Evolutionary conservation across 257 asterid species (phyloP).

Genomic region (Marsdenia floribunda): DNA sequence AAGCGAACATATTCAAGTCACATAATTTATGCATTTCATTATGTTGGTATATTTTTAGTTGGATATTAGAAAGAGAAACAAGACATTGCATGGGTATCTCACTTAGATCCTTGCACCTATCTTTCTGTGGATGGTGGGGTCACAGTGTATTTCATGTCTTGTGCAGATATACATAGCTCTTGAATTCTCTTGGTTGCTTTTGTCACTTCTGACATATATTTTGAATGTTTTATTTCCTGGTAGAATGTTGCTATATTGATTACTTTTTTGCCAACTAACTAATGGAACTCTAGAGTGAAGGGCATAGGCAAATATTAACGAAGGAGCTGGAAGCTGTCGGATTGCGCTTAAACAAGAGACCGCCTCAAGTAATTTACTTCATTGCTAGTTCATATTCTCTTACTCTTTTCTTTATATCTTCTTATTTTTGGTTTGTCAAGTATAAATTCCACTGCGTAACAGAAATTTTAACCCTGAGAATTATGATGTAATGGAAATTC

Average conservation of each 20-base stretch:
- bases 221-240: slow-evolving; percentile 11
- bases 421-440: background rate
- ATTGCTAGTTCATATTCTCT: background rate
- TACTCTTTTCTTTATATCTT: background rate
- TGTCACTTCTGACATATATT: background rate
- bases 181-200: background rate
- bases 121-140: background rate
- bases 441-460: background rate
- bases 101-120: background rate
- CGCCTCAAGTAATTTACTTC: slow-evolving; percentile 66
- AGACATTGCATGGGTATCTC: background rate
- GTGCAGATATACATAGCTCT: background rate
- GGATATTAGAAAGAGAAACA: background rate
- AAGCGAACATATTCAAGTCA: background rate
- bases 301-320: slow-evolving; percentile 96
- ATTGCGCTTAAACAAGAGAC: slow-evolving; percentile 86
- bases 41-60: background rate
- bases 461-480: background rate
- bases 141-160: background rate
- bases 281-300: slow-evolving; percentile 76
- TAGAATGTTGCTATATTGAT: background rate
- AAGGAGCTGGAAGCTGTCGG: slow-evolving; percentile 99
- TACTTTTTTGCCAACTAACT: slow-evolving; percentile 15
- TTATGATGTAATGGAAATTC: background rate
- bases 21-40: background rate